These are phyloP conservation scores for Penstemon newberryi DNA, from an alignment of 257 asterid genomes.

Conservation along the genomic window DNA sequence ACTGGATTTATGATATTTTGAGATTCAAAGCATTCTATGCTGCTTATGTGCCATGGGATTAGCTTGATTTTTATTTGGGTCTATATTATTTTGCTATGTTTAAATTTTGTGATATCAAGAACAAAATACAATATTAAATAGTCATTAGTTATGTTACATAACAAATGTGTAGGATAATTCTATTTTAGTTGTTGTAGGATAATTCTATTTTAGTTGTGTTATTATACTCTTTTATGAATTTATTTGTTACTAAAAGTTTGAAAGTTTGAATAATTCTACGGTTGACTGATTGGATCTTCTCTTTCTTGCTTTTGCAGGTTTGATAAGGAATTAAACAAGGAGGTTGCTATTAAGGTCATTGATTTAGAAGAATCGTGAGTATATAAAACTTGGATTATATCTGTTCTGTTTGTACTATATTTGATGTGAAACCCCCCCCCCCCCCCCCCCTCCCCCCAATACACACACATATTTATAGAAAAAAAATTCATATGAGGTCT, in stretches of 20 bases:
- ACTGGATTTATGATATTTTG: background rate
- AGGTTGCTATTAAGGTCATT: constrained; percentile 95
- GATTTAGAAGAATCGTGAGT: constrained; percentile 99
- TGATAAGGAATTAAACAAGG: constrained; percentile 88
- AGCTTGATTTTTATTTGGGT: background rate
- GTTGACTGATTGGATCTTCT: constrained; percentile 16
- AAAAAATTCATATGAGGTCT: background rate
- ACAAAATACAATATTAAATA: background rate
- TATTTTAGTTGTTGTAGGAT: background rate
- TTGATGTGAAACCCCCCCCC: background rate
- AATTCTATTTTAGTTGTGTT: background rate
- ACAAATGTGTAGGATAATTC: background rate
- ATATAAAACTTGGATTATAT: constrained; percentile 26
- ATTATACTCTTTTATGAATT: background rate
- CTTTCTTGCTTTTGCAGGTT: constrained; percentile 60
- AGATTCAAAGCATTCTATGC: background rate
- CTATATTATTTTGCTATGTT: background rate
- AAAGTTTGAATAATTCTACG: background rate
- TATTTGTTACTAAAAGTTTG: background rate
- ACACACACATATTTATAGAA: too few species aligned
- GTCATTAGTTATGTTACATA: background rate
- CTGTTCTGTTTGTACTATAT: constrained; percentile 24
- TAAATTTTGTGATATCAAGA: background rate
- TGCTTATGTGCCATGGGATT: background rate
- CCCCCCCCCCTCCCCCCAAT: background rate